Conservation (phyloP, 257 asterid genomes). For the Lycium barbarum region DNA sequence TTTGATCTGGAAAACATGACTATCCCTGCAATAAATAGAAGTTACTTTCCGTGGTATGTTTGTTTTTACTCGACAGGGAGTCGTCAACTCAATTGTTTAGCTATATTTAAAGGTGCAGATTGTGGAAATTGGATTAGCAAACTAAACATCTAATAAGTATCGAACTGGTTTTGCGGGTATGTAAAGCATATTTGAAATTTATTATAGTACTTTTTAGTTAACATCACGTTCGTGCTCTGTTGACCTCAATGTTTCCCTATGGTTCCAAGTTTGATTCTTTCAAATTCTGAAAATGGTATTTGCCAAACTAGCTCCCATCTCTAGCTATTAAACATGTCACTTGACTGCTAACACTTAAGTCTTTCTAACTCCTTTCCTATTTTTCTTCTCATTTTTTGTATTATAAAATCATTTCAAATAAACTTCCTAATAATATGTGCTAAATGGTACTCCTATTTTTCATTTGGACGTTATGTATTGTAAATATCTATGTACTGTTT, state of each 20-base stretch:
- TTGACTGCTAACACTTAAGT: background rate
- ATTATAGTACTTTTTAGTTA: background rate
- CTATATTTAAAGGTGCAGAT: background rate
- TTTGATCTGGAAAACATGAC: background rate
- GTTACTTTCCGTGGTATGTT: background rate
- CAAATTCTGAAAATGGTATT: background rate
- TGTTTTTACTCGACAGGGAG: background rate
- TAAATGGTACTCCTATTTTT: too few relatives aligned
- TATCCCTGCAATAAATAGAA: constrained; percentile 19
- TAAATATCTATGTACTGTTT: too few relatives aligned
- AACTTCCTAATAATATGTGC: too few relatives aligned
- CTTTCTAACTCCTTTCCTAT: background rate
- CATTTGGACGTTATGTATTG: too few relatives aligned
- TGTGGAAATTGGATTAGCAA: background rate
- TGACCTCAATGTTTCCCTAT: background rate
- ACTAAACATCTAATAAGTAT: background rate
- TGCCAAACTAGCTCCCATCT: background rate
- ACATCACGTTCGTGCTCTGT: background rate
- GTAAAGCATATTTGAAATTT: background rate
- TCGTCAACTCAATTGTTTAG: background rate
- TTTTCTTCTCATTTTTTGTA: background rate
- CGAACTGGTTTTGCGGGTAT: background rate
- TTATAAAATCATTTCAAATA: background rate
- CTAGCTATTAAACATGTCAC: background rate
- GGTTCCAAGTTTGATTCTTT: background rate